Evolutionary conservation across 768 basidiomycete genomes (phyloP).

Genomic region (Russula lepida): DNA sequence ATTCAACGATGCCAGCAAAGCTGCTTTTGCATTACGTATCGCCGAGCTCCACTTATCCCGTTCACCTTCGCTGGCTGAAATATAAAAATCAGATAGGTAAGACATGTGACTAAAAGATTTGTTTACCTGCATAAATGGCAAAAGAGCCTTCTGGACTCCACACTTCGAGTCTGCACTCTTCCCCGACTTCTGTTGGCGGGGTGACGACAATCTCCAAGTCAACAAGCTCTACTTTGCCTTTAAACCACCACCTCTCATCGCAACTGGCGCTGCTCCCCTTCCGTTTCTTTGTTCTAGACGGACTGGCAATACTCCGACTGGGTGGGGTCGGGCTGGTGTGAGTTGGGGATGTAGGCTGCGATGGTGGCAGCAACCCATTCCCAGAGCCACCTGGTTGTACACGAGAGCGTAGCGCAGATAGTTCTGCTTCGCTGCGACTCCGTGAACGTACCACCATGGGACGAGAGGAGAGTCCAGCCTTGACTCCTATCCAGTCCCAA

Average conservation of each 20-base stretch:
- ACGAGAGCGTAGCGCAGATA: slow-evolving; percentile 26
- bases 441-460: slow-evolving; percentile 38
- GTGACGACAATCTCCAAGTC: slow-evolving; percentile 67
- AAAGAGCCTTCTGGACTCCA: slow-evolving; percentile 73
- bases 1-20: slow-evolving; percentile 62
- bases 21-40: slow-evolving; percentile 61
- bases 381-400: slow-evolving; percentile 5
- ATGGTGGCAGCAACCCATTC: neutral
- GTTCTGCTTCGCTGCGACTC: slow-evolving; percentile 56
- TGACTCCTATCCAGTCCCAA: slow-evolving; percentile 21
- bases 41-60: slow-evolving; percentile 57
- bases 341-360: slow-evolving; percentile 3
- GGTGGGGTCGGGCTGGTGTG: slow-evolving; percentile 5
- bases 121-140: slow-evolving; percentile 59
- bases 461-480: slow-evolving; percentile 12
- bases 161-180: slow-evolving; percentile 58
- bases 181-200: slow-evolving; percentile 38
- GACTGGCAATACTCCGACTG: slow-evolving; percentile 23
- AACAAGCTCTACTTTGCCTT: slow-evolving; percentile 58
- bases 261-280: slow-evolving; percentile 28
- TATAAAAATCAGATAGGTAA: neutral
- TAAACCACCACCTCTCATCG: slow-evolving; percentile 68
- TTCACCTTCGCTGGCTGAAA: slow-evolving; percentile 44
- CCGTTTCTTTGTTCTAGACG: slow-evolving; percentile 25
- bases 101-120: too few species aligned